Evolutionary conservation across 352 stramenopile genomes (phyloP).

Genomic region (Paralagenidium karlingii): DNA sequence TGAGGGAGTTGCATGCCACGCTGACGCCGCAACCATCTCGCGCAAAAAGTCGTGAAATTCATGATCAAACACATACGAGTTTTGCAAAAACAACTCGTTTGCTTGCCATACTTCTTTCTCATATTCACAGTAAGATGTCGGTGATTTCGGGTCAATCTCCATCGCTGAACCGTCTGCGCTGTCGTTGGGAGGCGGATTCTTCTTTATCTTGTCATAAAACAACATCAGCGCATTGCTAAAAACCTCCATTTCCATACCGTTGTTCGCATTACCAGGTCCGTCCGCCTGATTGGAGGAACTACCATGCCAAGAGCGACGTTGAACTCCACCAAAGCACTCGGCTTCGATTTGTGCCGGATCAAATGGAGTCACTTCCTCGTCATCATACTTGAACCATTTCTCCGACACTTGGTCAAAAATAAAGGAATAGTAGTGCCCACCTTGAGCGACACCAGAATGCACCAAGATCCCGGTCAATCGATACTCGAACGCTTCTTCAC

Average conservation of each 20-base stretch:
- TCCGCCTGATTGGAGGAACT: slow-evolving; percentile 35
- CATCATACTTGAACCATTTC: slow-evolving; percentile 99
- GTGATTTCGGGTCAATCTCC: slow-evolving; percentile 10
- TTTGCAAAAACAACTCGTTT: slow-evolving; percentile 91
- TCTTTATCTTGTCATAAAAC: slow-evolving; percentile 98
- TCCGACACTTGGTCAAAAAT: slow-evolving; percentile 82
- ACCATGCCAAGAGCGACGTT: slow-evolving; percentile 89
- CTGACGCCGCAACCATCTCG: slow-evolving; percentile 64
- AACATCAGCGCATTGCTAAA: slow-evolving; percentile 98
- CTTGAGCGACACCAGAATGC: slow-evolving; percentile 96
- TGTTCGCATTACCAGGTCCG: slow-evolving; percentile 18
- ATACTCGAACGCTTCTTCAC: slow-evolving; percentile 93
- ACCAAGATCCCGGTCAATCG: slow-evolving; percentile 95
- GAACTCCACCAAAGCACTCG: slow-evolving; percentile 97
- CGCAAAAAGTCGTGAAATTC: slow-evolving; percentile 94
- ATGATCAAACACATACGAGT: slow-evolving; percentile 92
- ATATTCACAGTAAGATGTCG: slow-evolving; percentile 62
- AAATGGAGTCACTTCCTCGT: slow-evolving; percentile 98
- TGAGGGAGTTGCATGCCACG: slow-evolving; percentile 1
- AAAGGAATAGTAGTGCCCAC: slow-evolving; percentile 97
- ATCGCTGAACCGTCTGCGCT: slow-evolving; percentile 8
- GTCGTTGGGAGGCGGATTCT: no score
- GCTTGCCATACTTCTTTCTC: slow-evolving; percentile 87
- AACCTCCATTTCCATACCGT: slow-evolving; percentile 96
- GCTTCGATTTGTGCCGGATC: slow-evolving; percentile 93